A percentile compares a stretch with the other conserved stretches of the same genome.
These are phyloP conservation scores for Pseudogymnoascus sp. DNA, from an alignment of 2,329 filamentous ascomycete genomes.

Conservation along the genomic window DNA sequence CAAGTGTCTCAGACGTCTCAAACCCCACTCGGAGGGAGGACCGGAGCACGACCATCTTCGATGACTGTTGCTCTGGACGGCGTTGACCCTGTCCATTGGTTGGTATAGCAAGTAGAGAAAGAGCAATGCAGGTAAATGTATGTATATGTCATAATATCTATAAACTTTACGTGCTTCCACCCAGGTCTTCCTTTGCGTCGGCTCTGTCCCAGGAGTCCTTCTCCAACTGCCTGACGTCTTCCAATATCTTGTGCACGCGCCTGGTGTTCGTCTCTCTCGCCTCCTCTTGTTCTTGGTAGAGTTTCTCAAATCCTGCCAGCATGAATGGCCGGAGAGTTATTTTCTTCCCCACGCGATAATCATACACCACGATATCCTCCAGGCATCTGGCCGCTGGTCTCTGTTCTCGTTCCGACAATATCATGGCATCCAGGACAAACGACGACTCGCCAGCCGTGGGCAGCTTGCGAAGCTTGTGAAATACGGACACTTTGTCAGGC, in stretches of 20 bases:
- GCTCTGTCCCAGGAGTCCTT: slow-evolving; percentile 63
- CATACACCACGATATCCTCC: slow-evolving; percentile 75
- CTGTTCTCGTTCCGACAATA: slow-evolving; percentile 69
- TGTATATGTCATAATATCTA: background rate
- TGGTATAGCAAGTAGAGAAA: background rate
- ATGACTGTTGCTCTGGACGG: background rate
- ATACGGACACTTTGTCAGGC: slow-evolving; percentile 74
- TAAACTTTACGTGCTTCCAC: slow-evolving; percentile 22
- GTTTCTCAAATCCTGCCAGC: slow-evolving; percentile 49
- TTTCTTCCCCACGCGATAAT: slow-evolving; percentile 56
- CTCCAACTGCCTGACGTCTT: slow-evolving; percentile 57
- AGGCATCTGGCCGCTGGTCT: slow-evolving; percentile 64
- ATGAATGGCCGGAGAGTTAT: slow-evolving; percentile 52
- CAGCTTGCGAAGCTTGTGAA: slow-evolving; percentile 62
- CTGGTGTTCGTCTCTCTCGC: slow-evolving; percentile 44
- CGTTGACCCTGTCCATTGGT: background rate
- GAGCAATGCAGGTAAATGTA: background rate
- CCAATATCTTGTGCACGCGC: slow-evolving; percentile 49
- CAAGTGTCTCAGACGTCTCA: background rate
- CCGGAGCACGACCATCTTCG: background rate
- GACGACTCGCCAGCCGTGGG: slow-evolving; percentile 41
- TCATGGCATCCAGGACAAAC: slow-evolving; percentile 52
- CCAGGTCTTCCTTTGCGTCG: slow-evolving; percentile 65
- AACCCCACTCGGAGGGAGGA: background rate
- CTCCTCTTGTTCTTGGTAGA: slow-evolving; percentile 54